Percentiles rank a stretch among this genome's conserved stretches.
phyloP scores from a whole-genome alignment of 1,284 basidiomycete species.

The Naganishia cerealis region DNA sequence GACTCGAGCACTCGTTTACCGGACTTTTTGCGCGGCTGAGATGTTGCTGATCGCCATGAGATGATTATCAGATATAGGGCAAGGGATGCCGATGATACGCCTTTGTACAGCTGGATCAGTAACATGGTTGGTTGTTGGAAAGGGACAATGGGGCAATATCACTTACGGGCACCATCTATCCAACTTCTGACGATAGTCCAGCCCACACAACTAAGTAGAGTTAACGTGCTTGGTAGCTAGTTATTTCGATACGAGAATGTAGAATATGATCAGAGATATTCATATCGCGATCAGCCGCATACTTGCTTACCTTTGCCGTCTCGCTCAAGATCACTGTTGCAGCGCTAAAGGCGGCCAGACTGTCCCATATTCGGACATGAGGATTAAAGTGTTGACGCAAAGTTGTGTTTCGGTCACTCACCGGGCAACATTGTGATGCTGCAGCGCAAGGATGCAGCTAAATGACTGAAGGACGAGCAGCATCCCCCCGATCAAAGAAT shows the following conservation, averaged over 20 bases:
- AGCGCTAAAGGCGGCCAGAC: slow-evolving; percentile 20
- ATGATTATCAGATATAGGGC: slow-evolving; percentile 7
- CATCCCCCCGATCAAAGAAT: slow-evolving; percentile 3
- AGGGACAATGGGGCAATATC: too few relatives aligned
- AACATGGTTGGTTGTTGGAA: not conserved
- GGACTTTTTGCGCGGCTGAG: slow-evolving; percentile 12
- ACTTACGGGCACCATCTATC: slow-evolving; percentile 19
- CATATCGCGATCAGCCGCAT: not conserved
- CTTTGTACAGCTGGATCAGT: not conserved
- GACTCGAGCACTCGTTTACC: slow-evolving; percentile 12
- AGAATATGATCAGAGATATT: not conserved
- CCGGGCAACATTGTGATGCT: slow-evolving; percentile 23
- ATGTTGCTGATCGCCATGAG: slow-evolving; percentile 24
- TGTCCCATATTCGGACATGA: not conserved
- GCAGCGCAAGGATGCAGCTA: slow-evolving; percentile 21
- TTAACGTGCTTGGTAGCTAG: slow-evolving; percentile 13
- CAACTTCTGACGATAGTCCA: slow-evolving; percentile 15
- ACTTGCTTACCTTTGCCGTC: not conserved
- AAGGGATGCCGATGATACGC: slow-evolving; percentile 4
- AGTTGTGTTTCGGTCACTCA: not conserved
- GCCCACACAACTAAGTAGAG: not conserved
- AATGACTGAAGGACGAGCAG: slow-evolving; percentile 20
- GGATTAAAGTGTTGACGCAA: not conserved
- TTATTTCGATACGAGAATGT: not conserved
- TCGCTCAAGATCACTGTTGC: slow-evolving; percentile 23